Evolutionary conservation across 257 asterid species (phyloP), one percentile per base, ranked within the genome.

Genomic region (Parsonsia alboflavescens): DNA sequence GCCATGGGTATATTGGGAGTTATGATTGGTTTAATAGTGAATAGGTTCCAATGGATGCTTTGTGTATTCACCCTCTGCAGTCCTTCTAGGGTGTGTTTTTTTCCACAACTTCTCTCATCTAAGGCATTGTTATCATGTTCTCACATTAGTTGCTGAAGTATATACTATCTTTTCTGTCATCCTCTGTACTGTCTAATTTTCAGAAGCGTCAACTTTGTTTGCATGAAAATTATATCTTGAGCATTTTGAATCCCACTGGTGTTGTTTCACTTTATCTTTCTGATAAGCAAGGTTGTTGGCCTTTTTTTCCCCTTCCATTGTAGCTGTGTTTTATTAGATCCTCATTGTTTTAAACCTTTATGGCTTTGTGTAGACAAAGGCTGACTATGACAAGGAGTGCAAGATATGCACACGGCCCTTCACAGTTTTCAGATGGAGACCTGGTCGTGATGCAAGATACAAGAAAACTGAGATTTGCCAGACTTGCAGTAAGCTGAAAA

Each of bases 391-490:
- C 73, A 95, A 92, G 86, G 96, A 95, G 85, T 95, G 98, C 95
- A 95, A 89, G 90, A 95, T 95, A 59, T 95, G 99, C 80, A 91
- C 98, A 33, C 80, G 98, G 49, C 98, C 98, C 30, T 93, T 93
- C 86, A 90, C 97, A 1, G 97, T 94, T 72, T 95, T 95, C 78
- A 87, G 99, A 81, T 92, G 98, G 99, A 89, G 98, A 77, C 99
- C 98, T 50, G 99, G 99, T 22, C 98, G 99, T 69, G 99, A 95
- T 85, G 97, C 99, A 56, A 92, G 99, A 83, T 92, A 95, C 70
- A 95, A 95, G 82, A 95, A 90, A 82, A 73, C 89, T 1, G 97
- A 95, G 91, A 95, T 95, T 75, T 95, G 99, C 81, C 99, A 95
- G 83, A 95, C 98, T 53, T 95, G 99, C 82, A 88, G 97, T 81